Evolutionary conservation across 2,329 filamentous ascomycete genomes (phyloP), one percentile per base, ranked within the genome.

Genomic region (Pseudogymnoascus destructans): DNA sequence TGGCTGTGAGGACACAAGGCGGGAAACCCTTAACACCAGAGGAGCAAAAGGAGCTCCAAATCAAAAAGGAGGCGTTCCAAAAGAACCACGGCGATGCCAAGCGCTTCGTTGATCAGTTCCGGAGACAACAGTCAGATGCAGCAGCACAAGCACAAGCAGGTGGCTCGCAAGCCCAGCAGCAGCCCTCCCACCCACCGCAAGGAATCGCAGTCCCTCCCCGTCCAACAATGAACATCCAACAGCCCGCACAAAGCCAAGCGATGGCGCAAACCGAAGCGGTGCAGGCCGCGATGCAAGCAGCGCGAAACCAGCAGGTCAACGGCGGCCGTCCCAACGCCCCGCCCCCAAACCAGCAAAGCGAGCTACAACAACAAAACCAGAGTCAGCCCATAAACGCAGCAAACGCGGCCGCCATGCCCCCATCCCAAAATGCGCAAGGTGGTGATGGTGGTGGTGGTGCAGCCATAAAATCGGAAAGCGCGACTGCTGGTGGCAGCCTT

Each of bases 41-140:
- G 2, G 77, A 81, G 56, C 65, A 73, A 30, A 75, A 73, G 58
- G 70, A 73, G 21, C 70, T 73, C 10, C 71, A 74, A 38, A 70
- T 75, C 1, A 72, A 73, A 38, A 75, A 73, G 60, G 75, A 75
- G 1, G 67, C 71, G 13, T 67, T 74, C 9, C 67, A 74, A 13
- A 80, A 78, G 61, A 61, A 70, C 7, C 73, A 79, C 61, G 66
- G 66, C 0, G 75, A 79, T 1, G 76, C 77, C 0, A 72, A 75
- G 21, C 72, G 70, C 17, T 79, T 76, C 63, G 73, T 79, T 2
- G 74, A 76, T 11, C 67, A 63, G 4, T 74, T 80, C 40, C 70
- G 77, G 3, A 74, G 75, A 58, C 58, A 65, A 17, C 68, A 70
- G 58, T 35, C 64, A 38, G 65, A 65, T 42, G 61, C 60, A 23